phyloP scores from a whole-genome alignment of 75 land plant species.

The Pinus tabuliformis region DNA sequence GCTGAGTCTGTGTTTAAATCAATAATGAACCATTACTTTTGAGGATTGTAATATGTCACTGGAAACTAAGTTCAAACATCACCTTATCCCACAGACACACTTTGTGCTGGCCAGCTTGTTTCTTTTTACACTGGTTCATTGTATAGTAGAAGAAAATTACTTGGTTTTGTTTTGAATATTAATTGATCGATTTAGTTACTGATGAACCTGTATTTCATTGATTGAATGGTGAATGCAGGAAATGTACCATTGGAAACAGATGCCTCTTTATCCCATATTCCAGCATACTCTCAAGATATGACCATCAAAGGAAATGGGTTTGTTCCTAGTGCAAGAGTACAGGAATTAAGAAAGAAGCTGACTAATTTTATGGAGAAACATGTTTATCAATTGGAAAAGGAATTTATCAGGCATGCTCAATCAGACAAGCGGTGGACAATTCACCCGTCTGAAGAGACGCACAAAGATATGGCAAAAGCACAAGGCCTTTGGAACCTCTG shows the following conservation, averaged over 20 bases:
- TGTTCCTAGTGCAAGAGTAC: constrained; percentile 59
- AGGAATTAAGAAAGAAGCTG: constrained; percentile 53
- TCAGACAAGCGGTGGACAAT: constrained; percentile 80
- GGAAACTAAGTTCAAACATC: not conserved
- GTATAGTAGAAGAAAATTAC: not conserved
- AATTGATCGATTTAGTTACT: not conserved
- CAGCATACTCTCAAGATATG: constrained; percentile 4
- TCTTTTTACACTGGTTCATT: not conserved
- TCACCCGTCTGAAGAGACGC: constrained; percentile 84
- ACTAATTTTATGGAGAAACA: constrained; percentile 79
- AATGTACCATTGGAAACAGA: constrained; percentile 6
- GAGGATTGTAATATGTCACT: no score
- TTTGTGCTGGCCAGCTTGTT: not conserved
- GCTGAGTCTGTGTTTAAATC: not conserved
- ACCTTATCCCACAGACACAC: not conserved
- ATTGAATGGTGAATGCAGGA: constrained; percentile 3
- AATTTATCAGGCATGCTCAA: constrained; percentile 60
- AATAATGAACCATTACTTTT: no score
- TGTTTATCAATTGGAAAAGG: constrained; percentile 82
- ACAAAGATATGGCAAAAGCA: constrained; percentile 74
- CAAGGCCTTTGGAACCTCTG: constrained; percentile 97
- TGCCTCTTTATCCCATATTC: not conserved
- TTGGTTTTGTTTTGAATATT: not conserved
- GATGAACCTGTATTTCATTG: not conserved
- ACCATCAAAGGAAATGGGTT: constrained; percentile 36